These are phyloP conservation scores for Lentinus brumalis DNA, from an alignment of 768 basidiomycete species.

Conservation along the genomic window DNA sequence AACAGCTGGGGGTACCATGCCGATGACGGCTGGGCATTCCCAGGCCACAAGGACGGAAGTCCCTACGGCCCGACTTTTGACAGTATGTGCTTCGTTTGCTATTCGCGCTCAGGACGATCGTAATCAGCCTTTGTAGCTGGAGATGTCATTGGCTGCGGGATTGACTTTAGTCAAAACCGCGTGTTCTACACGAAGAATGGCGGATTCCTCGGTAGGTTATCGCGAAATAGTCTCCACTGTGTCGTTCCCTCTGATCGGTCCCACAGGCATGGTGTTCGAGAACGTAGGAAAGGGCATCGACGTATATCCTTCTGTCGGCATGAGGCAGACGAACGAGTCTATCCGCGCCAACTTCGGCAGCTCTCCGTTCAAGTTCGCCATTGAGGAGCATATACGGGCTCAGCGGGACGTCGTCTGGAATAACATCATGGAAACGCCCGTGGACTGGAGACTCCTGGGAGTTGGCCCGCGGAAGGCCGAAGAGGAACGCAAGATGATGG, in stretches of 20 bases:
- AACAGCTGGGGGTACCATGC: conserved; percentile 92
- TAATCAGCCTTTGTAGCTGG: conserved; percentile 54
- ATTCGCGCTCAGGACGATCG: conserved; percentile 5
- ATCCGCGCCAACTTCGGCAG: conserved; percentile 89
- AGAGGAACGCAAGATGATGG: conserved; percentile 6
- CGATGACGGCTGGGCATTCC: conserved; percentile 83
- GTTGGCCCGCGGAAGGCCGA: conserved; percentile 24
- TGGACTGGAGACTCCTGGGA: conserved; percentile 45
- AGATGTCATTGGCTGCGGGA: conserved; percentile 89
- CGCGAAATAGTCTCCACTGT: not conserved
- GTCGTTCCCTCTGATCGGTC: conserved; percentile 5
- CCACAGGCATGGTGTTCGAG: conserved; percentile 67
- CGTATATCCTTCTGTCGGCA: conserved; percentile 85
- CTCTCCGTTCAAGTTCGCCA: conserved; percentile 85
- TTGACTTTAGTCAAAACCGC: conserved; percentile 80
- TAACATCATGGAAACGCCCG: conserved; percentile 58
- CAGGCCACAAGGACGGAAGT: conserved; percentile 69
- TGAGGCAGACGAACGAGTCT: conserved; percentile 78
- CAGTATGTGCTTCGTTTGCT: conserved; percentile 49
- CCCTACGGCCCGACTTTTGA: conserved; percentile 81
- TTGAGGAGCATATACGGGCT: conserved; percentile 81
- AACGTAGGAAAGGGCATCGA: conserved; percentile 57
- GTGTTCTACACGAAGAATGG: conserved; percentile 94
- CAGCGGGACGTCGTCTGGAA: conserved; percentile 68
- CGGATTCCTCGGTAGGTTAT: conserved; percentile 55